Evolutionary conservation across 345 rosid species (phyloP).

Genomic region (Pistacia integerrima): DNA sequence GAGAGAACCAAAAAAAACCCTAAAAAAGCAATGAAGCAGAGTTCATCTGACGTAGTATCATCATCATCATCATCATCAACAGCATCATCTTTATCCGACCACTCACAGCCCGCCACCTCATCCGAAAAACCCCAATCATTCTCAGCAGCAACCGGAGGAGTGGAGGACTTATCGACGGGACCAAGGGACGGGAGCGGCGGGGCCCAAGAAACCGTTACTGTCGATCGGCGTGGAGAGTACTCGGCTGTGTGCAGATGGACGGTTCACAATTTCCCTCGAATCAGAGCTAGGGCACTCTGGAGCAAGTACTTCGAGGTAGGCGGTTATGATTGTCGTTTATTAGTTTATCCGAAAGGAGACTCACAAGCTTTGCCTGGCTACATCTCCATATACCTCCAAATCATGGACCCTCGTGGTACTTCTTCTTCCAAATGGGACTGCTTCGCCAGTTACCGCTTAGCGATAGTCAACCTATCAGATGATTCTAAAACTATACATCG

Average conservation of each 20-base stretch:
- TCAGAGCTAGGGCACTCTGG: constrained; percentile 91
- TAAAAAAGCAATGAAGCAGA: constrained; percentile 52
- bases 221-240: constrained; percentile 83
- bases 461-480: constrained; percentile 72
- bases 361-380: constrained; percentile 96
- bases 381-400: constrained; percentile 88
- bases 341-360: constrained; percentile 95
- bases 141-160: constrained; percentile 35
- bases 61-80: constrained; percentile 35
- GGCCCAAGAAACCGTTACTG: constrained; percentile 72
- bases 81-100: constrained; percentile 35
- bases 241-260: constrained; percentile 93
- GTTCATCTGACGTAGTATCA: constrained; percentile 75
- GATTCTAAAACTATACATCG: constrained; percentile 90
- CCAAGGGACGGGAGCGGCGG: constrained; percentile 76
- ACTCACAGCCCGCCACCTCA: constrained; percentile 49
- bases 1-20: not conserved
- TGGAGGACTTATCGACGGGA: constrained; percentile 57
- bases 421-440: constrained; percentile 93
- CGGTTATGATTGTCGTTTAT: constrained; percentile 92
- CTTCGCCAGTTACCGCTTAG: constrained; percentile 92
- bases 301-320: constrained; percentile 99
- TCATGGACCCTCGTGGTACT: constrained; percentile 95
- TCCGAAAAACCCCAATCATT: constrained; percentile 43
- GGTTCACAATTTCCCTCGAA: constrained; percentile 73